Evolutionary conservation across 106 monocot genomes (phyloP).

Genomic region (Xerophyta viscosa): DNA sequence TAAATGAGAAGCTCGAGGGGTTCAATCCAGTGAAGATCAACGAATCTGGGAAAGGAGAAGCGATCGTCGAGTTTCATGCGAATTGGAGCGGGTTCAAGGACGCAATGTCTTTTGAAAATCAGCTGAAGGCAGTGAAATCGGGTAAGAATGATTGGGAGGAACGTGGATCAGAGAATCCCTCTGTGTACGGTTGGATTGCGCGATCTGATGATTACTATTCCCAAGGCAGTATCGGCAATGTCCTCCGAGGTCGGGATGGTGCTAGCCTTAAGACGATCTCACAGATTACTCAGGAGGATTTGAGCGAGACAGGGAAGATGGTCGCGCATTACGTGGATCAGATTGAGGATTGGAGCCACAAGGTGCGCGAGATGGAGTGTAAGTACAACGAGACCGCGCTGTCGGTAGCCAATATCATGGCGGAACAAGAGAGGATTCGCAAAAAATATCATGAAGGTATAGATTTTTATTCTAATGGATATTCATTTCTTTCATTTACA

Average conservation of each 20-base stretch:
- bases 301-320: slow-evolving; percentile 24
- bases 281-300: slow-evolving; percentile 27
- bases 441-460: slow-evolving; percentile 45
- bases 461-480: not conserved
- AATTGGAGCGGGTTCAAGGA: slow-evolving; percentile 64
- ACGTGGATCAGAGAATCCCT: not conserved
- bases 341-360: slow-evolving; percentile 33
- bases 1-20: slow-evolving; percentile 11
- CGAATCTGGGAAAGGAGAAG: slow-evolving; percentile 2
- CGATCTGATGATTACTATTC: slow-evolving; percentile 27
- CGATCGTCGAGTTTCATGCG: slow-evolving; percentile 31
- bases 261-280: slow-evolving; percentile 27
- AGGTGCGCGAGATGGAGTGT: slow-evolving; percentile 29
- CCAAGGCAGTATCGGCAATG: slow-evolving; percentile 14
- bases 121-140: slow-evolving; percentile 12
- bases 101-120: slow-evolving; percentile 39
- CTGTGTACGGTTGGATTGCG: slow-evolving; percentile 49
- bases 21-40: slow-evolving; percentile 27
- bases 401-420: slow-evolving; percentile 20
- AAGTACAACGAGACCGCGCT: slow-evolving; percentile 28
- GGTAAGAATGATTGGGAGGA: slow-evolving; percentile 37
- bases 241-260: slow-evolving; percentile 10
- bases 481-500: too few relatives aligned
- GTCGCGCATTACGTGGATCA: slow-evolving; percentile 32
- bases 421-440: slow-evolving; percentile 41